These are phyloP conservation scores for Pichia paraexigua DNA, from an alignment of 805 yeast species.

Conservation along the genomic window DNA sequence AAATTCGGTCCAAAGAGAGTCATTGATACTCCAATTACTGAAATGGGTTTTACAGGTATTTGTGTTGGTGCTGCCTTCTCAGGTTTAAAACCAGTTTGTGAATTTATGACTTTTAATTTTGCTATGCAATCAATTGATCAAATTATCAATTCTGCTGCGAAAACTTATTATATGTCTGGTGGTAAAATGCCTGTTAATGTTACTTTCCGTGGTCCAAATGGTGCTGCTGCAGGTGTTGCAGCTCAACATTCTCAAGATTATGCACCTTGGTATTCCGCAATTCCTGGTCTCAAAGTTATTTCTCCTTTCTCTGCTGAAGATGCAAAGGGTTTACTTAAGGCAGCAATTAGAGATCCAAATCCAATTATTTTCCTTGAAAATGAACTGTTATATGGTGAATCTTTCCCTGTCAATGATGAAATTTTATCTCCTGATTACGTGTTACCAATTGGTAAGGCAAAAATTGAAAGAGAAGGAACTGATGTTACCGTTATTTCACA, in stretches of 20 bases:
- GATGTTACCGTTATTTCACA: conserved; percentile 88
- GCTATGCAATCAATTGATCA: conserved; percentile 99
- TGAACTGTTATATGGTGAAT: conserved; percentile 89
- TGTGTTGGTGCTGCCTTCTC: conserved; percentile 95
- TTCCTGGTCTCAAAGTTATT: conserved; percentile 95
- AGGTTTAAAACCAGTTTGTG: conserved; percentile 93
- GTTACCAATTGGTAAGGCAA: conserved; percentile 91
- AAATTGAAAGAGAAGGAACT: conserved; percentile 87
- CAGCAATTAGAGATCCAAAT: conserved; percentile 97
- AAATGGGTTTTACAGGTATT: conserved; percentile 96
- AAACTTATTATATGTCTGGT: conserved; percentile 98
- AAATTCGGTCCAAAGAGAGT: conserved; percentile 91
- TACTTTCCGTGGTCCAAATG: conserved; percentile 98
- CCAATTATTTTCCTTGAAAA: conserved; percentile 95
- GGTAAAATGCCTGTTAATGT: conserved; percentile 97
- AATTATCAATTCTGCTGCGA: conserved; percentile 96
- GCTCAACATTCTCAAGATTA: conserved; percentile 99
- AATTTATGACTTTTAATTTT: conserved; percentile 98
- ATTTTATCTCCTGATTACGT: conserved; percentile 81
- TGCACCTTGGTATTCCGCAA: conserved; percentile 96
- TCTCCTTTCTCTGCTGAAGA: conserved; percentile 96
- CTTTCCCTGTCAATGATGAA: conserved; percentile 85
- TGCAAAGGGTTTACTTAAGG: conserved; percentile 90
- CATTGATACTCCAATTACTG: conserved; percentile 96
- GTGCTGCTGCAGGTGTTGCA: conserved; percentile 99